Evolutionary conservation across 106 monocot species (phyloP).

Genomic region (Allium cepa): DNA sequence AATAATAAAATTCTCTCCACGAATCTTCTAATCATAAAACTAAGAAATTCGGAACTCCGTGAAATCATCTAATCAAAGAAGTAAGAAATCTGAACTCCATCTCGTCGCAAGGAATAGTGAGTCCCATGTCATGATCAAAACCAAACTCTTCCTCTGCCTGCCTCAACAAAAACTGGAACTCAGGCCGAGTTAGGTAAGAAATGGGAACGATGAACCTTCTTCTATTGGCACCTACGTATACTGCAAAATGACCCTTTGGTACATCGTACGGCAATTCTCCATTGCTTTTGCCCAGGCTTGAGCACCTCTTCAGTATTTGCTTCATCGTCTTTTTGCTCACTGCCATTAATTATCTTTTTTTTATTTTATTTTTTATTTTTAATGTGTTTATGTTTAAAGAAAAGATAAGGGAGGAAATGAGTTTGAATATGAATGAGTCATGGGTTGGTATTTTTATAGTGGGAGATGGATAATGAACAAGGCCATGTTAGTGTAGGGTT

Average conservation of each 20-base stretch:
- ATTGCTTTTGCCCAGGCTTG: conserved; percentile 27
- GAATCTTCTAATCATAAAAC: no score
- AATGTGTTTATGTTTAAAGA: neutral
- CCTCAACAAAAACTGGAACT: conserved; percentile 41
- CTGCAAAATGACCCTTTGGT: conserved; percentile 49
- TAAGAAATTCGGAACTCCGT: neutral
- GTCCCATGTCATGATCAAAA: conserved; percentile 50
- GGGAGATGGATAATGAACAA: neutral
- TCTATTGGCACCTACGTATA: conserved; percentile 47
- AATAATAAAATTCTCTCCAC: neutral
- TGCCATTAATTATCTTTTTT: conserved; percentile 17
- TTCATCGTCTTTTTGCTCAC: conserved; percentile 21
- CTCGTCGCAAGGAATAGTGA: conserved; percentile 57
- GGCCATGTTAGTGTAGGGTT: conserved; percentile 1
- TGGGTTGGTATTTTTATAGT: neutral
- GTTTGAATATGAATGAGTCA: no score
- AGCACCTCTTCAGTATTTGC: conserved; percentile 53
- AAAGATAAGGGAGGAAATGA: no score
- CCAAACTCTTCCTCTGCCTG: conserved; percentile 61
- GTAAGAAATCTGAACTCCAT: conserved; percentile 50
- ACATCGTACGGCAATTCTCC: conserved; percentile 24
- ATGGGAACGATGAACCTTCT: conserved; percentile 51
- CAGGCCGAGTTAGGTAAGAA: conserved; percentile 26
- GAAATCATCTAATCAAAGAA: conserved; percentile 5
- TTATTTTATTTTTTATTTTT: neutral